Evolutionary conservation across 2,329 filamentous ascomycete species (phyloP), one percentile per base, ranked within the genome.

Genomic region (Calonectria crousiana): DNA sequence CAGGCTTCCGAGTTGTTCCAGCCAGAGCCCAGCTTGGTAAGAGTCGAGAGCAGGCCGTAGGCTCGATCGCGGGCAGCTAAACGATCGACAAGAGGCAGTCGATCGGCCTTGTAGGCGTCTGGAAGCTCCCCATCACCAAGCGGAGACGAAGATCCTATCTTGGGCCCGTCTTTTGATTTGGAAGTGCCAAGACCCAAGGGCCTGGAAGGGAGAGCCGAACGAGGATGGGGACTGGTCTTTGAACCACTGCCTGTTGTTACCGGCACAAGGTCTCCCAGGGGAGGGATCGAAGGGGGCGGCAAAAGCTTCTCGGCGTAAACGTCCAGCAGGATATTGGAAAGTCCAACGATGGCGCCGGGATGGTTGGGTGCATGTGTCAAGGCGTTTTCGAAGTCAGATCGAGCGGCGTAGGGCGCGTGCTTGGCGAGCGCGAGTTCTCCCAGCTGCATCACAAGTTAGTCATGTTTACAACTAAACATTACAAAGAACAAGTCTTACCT

Each of bases 1-100:
- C 97, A 99, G 6, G 96, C 97, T 82, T 98, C 97, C 0, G 95
- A 93, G 83, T 93, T 91, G 84, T 98, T 96, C 97, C 97, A 99
- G 0, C 95, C 95, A 16, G 88, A 89, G 11, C 96, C 96, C 11
- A 96, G 90, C 83, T 95, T 97, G 3, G 96, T 98, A 68, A 98
- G 87, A 0, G 92, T 91, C 0, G 94, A 94, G 3, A 99, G 88
- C 20, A 99, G 89, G 16, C 93, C 94, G 81, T 95, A 97, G 0
- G 97, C 97, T 66, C 97, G 91, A 82, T 98, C 97, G 26, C 96
- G 92, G 20, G 96, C 95, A 4, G 96, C 95, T n/a, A 98, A 91
- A 14, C 95, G 92, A 83, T 97, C 95, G 41, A 95, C 88, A 20
- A 93, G 90, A 20, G 93, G 94, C 5, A 95, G 89, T 1, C 92